Percentiles rank a stretch among this genome's conserved stretches.
phyloP scores from a whole-genome alignment of 1,284 basidiomycete species.

The Ganoderma sp. region DNA sequence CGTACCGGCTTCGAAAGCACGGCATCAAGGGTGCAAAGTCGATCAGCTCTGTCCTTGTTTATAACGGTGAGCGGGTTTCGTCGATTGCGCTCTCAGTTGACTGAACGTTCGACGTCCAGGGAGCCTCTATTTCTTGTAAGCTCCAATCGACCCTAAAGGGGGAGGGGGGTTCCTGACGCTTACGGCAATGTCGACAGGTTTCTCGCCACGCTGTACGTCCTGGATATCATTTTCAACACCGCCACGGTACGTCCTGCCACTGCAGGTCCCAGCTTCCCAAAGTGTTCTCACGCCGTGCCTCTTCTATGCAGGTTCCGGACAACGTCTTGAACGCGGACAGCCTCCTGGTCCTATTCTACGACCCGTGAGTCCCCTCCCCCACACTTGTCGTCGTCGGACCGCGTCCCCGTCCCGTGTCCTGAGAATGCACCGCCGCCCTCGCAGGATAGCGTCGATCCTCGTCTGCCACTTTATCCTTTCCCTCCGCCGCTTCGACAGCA shows the following conservation, averaged over 20 bases:
- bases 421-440: neutral
- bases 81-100: neutral
- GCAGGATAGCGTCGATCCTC: neutral
- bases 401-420: neutral
- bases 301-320: neutral
- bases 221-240: neutral
- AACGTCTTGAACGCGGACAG: neutral
- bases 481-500: neutral
- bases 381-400: neutral
- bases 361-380: neutral
- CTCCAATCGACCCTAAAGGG: neutral
- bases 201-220: neutral
- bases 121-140: slow-evolving; percentile 2
- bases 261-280: neutral
- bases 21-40: neutral
- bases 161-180: neutral
- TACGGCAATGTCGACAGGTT: neutral
- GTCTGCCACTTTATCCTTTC: slow-evolving; percentile 3
- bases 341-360: neutral
- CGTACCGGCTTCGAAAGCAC: neutral
- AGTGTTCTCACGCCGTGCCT: too few species aligned
- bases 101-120: neutral
- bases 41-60: neutral
- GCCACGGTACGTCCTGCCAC: neutral
- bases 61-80: neutral